Conservation (phyloP, 2,329 filamentous ascomycete genomes). For the Neocatenulostroma microsporum region DNA sequence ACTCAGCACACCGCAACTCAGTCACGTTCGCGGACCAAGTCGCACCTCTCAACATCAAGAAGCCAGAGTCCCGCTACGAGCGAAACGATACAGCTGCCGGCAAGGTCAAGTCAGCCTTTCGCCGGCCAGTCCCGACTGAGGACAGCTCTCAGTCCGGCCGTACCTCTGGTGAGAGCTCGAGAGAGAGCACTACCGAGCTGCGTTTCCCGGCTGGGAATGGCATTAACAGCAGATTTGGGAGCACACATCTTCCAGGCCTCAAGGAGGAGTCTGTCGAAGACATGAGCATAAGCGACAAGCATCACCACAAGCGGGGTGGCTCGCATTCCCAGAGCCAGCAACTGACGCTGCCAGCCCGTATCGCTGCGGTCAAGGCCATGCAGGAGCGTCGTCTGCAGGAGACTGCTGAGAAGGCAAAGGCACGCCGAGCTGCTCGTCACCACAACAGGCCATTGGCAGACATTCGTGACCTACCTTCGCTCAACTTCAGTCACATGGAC, state of each 20-base stretch:
- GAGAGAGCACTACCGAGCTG: slow-evolving; percentile 22
- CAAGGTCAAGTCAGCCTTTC: slow-evolving; percentile 22
- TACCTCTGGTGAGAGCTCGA: slow-evolving; percentile 17
- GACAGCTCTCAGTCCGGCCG: slow-evolving; percentile 14
- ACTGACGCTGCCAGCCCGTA: slow-evolving; percentile 26
- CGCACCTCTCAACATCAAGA: slow-evolving; percentile 28
- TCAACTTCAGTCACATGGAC: slow-evolving; percentile 43
- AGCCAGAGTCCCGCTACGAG: slow-evolving; percentile 16
- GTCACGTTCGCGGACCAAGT: slow-evolving; percentile 30
- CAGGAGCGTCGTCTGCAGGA: slow-evolving; percentile 27
- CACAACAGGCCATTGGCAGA: slow-evolving; percentile 29
- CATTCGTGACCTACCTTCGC: slow-evolving; percentile 37
- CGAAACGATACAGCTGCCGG: slow-evolving; percentile 13
- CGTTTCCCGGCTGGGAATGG: slow-evolving; percentile 16
- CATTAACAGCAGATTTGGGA: slow-evolving; percentile 22
- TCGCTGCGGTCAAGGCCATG: slow-evolving; percentile 30
- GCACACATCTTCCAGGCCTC: slow-evolving; percentile 35
- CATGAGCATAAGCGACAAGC: slow-evolving; percentile 32
- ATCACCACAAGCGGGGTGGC: slow-evolving; percentile 15
- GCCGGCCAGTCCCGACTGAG: slow-evolving; percentile 21
- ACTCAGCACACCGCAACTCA: slow-evolving; percentile 17
- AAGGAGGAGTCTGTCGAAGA: slow-evolving; percentile 45
- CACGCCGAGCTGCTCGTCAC: slow-evolving; percentile 22
- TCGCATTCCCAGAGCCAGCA: slow-evolving; percentile 13
- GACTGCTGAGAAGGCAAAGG: slow-evolving; percentile 24